phyloP scores from a whole-genome alignment of 768 basidiomycete genomes.

The Erythrobasidium yunnanense region DNA sequence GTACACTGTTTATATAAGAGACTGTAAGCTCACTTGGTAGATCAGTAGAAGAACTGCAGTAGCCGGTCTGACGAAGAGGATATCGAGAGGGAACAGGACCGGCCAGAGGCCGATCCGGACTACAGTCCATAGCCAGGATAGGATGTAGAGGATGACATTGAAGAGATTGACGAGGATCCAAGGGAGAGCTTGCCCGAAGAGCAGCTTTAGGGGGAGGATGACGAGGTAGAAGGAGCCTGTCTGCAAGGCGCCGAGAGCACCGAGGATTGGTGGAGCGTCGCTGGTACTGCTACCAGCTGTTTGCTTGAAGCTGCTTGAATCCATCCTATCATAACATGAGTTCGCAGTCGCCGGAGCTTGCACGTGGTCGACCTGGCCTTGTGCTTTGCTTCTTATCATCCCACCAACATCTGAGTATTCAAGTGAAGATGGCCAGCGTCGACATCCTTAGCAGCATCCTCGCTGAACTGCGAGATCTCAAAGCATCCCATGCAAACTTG shows the following conservation, averaged over 20 bases:
- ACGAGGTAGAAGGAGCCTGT: not conserved
- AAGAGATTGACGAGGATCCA: not conserved
- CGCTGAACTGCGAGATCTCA: conserved; percentile 23
- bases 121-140: not conserved
- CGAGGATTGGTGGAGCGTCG: not conserved
- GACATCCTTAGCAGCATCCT: conserved; percentile 25
- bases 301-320: not conserved
- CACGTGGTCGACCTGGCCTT: not conserved
- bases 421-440: not conserved
- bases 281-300: not conserved
- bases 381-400: not conserved
- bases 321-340: not conserved
- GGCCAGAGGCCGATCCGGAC: not conserved
- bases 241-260: not conserved
- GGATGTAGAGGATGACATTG: not conserved
- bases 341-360: not conserved
- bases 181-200: conserved; percentile 3
- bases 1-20: not conserved
- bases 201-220: not conserved
- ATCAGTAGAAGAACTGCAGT: not conserved
- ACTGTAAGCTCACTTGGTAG: not conserved
- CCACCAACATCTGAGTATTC: not conserved
- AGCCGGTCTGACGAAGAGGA: not conserved
- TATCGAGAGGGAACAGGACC: not conserved
- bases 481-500: not conserved